A percentile compares a stretch with the other conserved stretches of the same genome.
Evolutionary conservation across 306 rosid species (phyloP).

Genomic region (Pyrus communis): DNA sequence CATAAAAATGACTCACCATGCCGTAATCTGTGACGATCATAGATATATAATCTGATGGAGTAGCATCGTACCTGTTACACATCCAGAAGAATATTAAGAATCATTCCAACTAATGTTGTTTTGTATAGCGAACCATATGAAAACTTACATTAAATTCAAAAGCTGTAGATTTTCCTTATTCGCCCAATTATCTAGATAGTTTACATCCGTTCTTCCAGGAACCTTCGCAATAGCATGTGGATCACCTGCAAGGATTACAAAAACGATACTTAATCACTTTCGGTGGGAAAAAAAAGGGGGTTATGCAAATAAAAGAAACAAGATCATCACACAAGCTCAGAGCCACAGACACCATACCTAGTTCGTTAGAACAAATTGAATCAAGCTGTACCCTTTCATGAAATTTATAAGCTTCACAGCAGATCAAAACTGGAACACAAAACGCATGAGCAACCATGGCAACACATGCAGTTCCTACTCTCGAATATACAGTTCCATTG

Average conservation of each 20-base stretch:
- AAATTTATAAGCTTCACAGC: constrained; percentile 93
- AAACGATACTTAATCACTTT: constrained; percentile 7
- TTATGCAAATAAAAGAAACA: not conserved
- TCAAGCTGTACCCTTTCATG: constrained; percentile 96
- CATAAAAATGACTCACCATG: constrained; percentile 48
- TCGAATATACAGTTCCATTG: constrained; percentile 87
- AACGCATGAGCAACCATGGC: constrained; percentile 92
- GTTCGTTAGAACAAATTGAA: constrained; percentile 80
- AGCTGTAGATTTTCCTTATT: constrained; percentile 53
- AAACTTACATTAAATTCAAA: constrained; percentile 67
- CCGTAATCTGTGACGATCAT: constrained; percentile 83
- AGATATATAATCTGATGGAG: constrained; percentile 80
- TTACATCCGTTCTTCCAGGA: constrained; percentile 62
- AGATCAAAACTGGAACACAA: constrained; percentile 71
- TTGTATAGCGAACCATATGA: not conserved
- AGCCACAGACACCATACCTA: constrained; percentile 39
- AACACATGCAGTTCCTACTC: constrained; percentile 82
- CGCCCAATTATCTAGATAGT: constrained; percentile 41
- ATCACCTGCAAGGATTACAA: constrained; percentile 52
- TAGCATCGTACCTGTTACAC: constrained; percentile 64
- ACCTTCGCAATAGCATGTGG: constrained; percentile 57
- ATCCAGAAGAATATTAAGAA: constrained; percentile 4
- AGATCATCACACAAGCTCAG: not conserved
- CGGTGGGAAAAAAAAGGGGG: not conserved
- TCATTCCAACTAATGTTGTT: not conserved